Percentiles rank a stretch among this genome's conserved stretches.
Evolutionary conservation across 2,329 filamentous ascomycete species (phyloP).

Genomic region (Cladosporium austrohemisphaericum): DNA sequence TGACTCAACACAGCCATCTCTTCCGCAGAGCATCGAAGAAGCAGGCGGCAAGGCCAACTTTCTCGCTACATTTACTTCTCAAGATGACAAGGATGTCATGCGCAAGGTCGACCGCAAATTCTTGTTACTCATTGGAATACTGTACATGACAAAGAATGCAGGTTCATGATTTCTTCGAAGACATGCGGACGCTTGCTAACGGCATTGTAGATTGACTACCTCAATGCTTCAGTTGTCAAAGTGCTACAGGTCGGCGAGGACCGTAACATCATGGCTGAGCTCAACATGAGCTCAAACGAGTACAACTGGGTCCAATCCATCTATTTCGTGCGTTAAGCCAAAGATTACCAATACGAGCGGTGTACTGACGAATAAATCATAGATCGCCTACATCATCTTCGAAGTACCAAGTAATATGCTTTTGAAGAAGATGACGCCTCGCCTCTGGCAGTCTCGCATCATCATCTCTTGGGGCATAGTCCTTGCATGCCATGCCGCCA

Average conservation of each 20-base stretch:
- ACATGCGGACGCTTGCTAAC: slow-evolving; percentile 9
- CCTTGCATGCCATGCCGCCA: slow-evolving; percentile 29
- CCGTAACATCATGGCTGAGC: slow-evolving; percentile 37
- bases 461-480: slow-evolving; percentile 11
- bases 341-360: background rate
- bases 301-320: slow-evolving; percentile 43
- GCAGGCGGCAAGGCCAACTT: slow-evolving; percentile 30
- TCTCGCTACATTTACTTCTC: slow-evolving; percentile 37
- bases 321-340: slow-evolving; percentile 32
- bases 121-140: slow-evolving; percentile 38
- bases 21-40: slow-evolving; percentile 17
- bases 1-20: background rate
- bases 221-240: slow-evolving; percentile 41
- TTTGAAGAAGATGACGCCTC: slow-evolving; percentile 16
- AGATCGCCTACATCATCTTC: slow-evolving; percentile 19
- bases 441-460: slow-evolving; percentile 20
- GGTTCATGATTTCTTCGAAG: background rate
- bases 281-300: slow-evolving; percentile 40
- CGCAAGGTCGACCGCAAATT: slow-evolving; percentile 41
- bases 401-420: slow-evolving; percentile 18
- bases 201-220: slow-evolving; percentile 34
- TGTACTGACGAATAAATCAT: background rate
- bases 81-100: slow-evolving; percentile 39
- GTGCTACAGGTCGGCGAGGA: slow-evolving; percentile 41
- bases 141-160: slow-evolving; percentile 44